Percentiles rank a stretch among this genome's conserved stretches.
These are phyloP conservation scores for Blastobotrys proliferans DNA, from an alignment of 1,139 yeast species.

Conservation along the genomic window DNA sequence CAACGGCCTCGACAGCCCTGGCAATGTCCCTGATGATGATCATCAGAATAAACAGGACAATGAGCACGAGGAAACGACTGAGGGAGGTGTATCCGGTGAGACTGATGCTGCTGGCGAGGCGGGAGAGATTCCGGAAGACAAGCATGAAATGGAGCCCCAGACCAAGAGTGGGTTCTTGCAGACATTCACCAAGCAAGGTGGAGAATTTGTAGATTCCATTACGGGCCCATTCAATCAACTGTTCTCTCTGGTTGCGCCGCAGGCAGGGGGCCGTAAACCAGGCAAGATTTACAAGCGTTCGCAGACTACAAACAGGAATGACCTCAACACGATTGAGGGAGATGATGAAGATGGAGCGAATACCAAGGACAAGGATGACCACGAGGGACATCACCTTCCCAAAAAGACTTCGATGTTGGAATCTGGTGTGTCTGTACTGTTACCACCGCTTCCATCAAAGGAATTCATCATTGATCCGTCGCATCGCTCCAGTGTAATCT, in stretches of 20 bases:
- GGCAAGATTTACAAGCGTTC: constrained; percentile 33
- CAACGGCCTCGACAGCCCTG: not conserved
- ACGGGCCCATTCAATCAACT: constrained; percentile 19
- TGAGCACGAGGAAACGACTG: constrained; percentile 6
- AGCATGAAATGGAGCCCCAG: constrained; percentile 4
- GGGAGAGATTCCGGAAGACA: constrained; percentile 38
- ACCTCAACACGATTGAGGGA: not conserved
- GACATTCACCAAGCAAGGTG: constrained; percentile 11
- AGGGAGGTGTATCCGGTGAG: not conserved
- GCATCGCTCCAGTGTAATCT: constrained; percentile 49
- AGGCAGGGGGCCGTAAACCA: constrained; percentile 28
- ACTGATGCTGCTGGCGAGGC: constrained; percentile 15
- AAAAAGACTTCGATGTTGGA: constrained; percentile 80
- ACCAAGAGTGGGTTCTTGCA: constrained; percentile 6
- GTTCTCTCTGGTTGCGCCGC: constrained; percentile 35
- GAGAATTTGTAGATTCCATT: constrained; percentile 14
- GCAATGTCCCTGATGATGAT: constrained; percentile 11
- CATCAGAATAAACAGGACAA: constrained; percentile 7
- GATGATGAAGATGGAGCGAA: constrained; percentile 19
- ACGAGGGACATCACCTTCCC: constrained; percentile 34
- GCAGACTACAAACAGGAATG: constrained; percentile 28
- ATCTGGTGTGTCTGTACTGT: constrained; percentile 69
- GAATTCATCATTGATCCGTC: constrained; percentile 66
- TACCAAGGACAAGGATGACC: constrained; percentile 20
- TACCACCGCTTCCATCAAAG: constrained; percentile 83